phyloP scores from a whole-genome alignment of 2,329 filamentous ascomycete genomes.

The Cadophora gregata region DNA sequence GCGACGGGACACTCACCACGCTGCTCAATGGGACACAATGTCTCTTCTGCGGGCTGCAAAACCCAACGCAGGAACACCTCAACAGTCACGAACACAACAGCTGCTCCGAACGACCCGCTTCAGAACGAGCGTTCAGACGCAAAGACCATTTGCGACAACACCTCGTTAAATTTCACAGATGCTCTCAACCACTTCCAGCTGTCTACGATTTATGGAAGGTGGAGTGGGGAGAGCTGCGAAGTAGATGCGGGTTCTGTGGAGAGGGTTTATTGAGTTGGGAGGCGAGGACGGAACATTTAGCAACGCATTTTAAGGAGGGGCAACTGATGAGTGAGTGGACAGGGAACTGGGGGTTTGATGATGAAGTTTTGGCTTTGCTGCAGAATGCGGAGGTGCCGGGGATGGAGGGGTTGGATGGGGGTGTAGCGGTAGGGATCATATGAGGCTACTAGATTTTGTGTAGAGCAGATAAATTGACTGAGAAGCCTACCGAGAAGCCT shows the following conservation, averaged over 20 bases:
- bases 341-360: conserved; percentile 13
- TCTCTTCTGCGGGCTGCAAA: conserved; percentile 1
- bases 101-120: conserved; percentile 3
- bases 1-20: neutral
- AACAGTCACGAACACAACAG: conserved; percentile 15
- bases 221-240: conserved; percentile 15
- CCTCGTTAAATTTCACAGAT: conserved; percentile 11
- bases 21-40: conserved; percentile 6
- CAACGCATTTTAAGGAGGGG: conserved; percentile 17
- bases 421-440: neutral
- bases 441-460: neutral
- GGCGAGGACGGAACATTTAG: conserved; percentile 16
- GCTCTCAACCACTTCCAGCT: neutral
- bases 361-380: conserved; percentile 7
- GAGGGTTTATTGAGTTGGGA: conserved; percentile 14
- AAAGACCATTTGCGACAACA: conserved; percentile 15
- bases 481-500: neutral
- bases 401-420: conserved; percentile 6
- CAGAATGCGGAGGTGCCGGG: conserved; percentile 12
- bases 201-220: conserved; percentile 15
- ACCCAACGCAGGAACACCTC: conserved; percentile 3
- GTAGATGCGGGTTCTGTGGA: conserved; percentile 10
- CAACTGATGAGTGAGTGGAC: conserved; percentile 7
- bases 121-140: conserved; percentile 6
- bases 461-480: neutral